phyloP scores from a whole-genome alignment of 768 basidiomycete genomes.

The Daedaleopsis nitida region DNA sequence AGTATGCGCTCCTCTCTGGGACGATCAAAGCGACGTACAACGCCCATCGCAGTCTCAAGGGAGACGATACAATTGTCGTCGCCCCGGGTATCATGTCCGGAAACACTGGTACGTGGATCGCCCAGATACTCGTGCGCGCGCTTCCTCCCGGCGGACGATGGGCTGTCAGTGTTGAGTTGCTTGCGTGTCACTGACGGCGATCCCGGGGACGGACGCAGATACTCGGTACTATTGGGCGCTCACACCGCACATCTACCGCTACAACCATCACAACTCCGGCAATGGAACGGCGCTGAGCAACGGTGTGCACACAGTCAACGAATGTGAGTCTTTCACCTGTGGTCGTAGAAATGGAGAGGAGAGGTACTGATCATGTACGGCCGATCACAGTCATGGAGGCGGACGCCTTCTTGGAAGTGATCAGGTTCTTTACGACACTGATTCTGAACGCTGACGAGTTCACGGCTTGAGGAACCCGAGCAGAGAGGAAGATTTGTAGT shows the following conservation, averaged over 20 bases:
- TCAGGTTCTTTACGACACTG: constrained; percentile 45
- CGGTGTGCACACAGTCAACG: constrained; percentile 34
- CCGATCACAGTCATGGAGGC: constrained; percentile 25
- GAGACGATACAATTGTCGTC: constrained; percentile 34
- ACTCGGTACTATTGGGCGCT: constrained; percentile 49
- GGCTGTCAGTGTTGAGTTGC: constrained; percentile 15
- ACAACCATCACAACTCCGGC: constrained; percentile 31
- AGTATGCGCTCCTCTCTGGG: constrained; percentile 44
- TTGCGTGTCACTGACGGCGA: not conserved
- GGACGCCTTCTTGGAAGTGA: constrained; percentile 42
- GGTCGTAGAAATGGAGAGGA: not conserved
- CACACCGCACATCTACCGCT: constrained; percentile 50
- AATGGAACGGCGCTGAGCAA: constrained; percentile 22
- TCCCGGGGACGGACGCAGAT: constrained; percentile 31
- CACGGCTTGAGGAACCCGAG: constrained; percentile 6
- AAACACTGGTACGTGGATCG: constrained; percentile 34
- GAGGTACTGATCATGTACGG: not conserved
- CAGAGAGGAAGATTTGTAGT: not conserved
- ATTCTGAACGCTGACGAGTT: constrained; percentile 49
- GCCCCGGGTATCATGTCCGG: constrained; percentile 41
- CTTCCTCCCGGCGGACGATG: too few species aligned
- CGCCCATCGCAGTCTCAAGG: constrained; percentile 30
- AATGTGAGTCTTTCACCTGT: constrained; percentile 24
- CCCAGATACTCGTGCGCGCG: not conserved
- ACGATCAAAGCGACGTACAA: constrained; percentile 43